A percentile compares a stretch with the other conserved stretches of the same genome.
These are phyloP conservation scores for Neofusicoccum laricinum DNA, from an alignment of 2,329 filamentous ascomycete genomes.

Conservation along the genomic window DNA sequence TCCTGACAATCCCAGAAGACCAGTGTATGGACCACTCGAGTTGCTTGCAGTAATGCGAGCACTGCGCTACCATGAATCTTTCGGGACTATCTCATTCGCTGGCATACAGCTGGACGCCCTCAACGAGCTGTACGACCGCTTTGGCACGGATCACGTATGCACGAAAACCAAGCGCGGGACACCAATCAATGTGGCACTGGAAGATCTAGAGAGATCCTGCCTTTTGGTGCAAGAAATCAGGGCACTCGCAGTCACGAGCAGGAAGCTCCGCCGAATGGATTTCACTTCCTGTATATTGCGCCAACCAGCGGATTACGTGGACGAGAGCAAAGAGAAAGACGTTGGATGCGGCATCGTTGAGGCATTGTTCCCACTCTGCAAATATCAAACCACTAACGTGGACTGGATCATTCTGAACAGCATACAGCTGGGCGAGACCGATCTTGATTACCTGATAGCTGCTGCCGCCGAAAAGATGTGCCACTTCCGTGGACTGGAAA, in stretches of 20 bases:
- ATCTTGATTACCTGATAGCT: slow-evolving; percentile 65
- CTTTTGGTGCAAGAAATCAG: slow-evolving; percentile 67
- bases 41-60: slow-evolving; percentile 68
- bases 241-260: slow-evolving; percentile 64
- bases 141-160: slow-evolving; percentile 62
- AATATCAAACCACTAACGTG: slow-evolving; percentile 64
- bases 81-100: slow-evolving; percentile 65
- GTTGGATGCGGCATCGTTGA: slow-evolving; percentile 68
- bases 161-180: slow-evolving; percentile 56
- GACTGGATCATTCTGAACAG: slow-evolving; percentile 69
- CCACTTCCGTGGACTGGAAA: slow-evolving; percentile 65
- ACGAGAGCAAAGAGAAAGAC: slow-evolving; percentile 52
- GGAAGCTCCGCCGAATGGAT: slow-evolving; percentile 60
- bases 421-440: slow-evolving; percentile 67
- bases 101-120: slow-evolving; percentile 62
- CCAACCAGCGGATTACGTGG: slow-evolving; percentile 45
- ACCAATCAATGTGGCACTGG: slow-evolving; percentile 52
- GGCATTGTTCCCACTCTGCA: slow-evolving; percentile 66
- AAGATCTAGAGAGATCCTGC: slow-evolving; percentile 54
- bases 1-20: slow-evolving; percentile 44
- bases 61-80: slow-evolving; percentile 68
- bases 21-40: slow-evolving; percentile 59
- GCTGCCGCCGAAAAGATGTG: slow-evolving; percentile 65
- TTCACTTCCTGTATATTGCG: slow-evolving; percentile 62
- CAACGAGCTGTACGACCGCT: slow-evolving; percentile 59